Evolutionary conservation across 2,329 filamentous ascomycete species (phyloP).

Genomic region (Phaeosphaeriaceae sp.): DNA sequence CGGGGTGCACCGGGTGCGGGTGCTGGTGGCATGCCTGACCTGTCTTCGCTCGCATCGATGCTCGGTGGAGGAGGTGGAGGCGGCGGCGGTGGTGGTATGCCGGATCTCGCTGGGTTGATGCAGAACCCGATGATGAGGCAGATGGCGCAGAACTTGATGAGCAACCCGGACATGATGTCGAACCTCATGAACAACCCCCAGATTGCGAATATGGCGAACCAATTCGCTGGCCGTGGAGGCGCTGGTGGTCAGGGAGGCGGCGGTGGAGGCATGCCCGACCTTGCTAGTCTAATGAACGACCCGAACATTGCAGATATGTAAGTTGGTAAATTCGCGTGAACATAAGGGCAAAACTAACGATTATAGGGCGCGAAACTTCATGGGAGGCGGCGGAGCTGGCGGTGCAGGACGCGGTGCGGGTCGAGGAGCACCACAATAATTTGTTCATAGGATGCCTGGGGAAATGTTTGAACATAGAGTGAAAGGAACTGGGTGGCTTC

Average conservation of each 20-base stretch:
- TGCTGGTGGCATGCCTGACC: slow-evolving; percentile 82
- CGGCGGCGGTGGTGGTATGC: slow-evolving; percentile 78
- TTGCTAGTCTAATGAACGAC: slow-evolving; percentile 86
- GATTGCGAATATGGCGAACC: slow-evolving; percentile 84
- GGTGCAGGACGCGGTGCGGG: slow-evolving; percentile 29
- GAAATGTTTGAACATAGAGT: neutral
- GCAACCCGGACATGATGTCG: slow-evolving; percentile 89
- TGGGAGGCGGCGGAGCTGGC: slow-evolving; percentile 57
- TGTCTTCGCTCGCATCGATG: slow-evolving; percentile 70
- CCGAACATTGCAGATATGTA: slow-evolving; percentile 92
- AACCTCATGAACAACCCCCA: slow-evolving; percentile 95
- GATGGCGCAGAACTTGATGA: slow-evolving; percentile 98
- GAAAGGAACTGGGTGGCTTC: slow-evolving; percentile 5
- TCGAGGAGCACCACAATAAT: slow-evolving; percentile 27
- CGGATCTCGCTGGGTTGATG: slow-evolving; percentile 70
- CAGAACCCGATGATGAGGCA: slow-evolving; percentile 95
- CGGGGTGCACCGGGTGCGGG: slow-evolving; percentile 53
- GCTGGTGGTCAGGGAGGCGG: slow-evolving; percentile 72
- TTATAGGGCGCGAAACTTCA: slow-evolving; percentile 69
- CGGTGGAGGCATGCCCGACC: slow-evolving; percentile 88
- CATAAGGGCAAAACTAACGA: slow-evolving; percentile 10
- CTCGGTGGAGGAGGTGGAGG: slow-evolving; percentile 56
- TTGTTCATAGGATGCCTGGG: neutral
- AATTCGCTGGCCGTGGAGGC: slow-evolving; percentile 65
- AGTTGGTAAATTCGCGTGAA: slow-evolving; percentile 52